Evolutionary conservation across 2,329 filamentous ascomycete genomes (phyloP), one percentile per base, ranked within the genome.

Genomic region (Fusarium coffeatum): DNA sequence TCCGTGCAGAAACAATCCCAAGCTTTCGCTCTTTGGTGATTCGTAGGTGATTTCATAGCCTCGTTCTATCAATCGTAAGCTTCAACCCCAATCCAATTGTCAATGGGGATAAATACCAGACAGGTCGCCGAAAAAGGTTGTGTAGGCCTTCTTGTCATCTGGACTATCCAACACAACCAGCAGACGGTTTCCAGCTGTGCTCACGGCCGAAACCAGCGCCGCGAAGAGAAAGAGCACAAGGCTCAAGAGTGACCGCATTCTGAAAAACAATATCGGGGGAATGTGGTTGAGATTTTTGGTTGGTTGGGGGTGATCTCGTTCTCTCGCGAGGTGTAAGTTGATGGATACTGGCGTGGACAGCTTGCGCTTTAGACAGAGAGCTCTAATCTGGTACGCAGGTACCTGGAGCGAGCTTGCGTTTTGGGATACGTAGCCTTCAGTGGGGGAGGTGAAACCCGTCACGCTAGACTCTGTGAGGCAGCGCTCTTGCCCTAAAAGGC

Each of bases 81-180:
- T 68, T 41, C 27, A 23, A 6, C 20, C 25, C 30, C 22, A 32
- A 55, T 18, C 8, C 37, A 59, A 48, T 53, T 5, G 12, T 11
- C n/a, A 25, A 20, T 51, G 15, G 43, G 23, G 30, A 54, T 12
- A 22, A 78, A 78, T 84, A 92, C 92, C 85, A 78, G 88, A 85
- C 64, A 96, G 80, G 78, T 94, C 92, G 59, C 86, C 87, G 70
- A 94, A 84, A 80, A 98, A 95, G 76, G 90, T 91, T 62, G 92
- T 92, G 82, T 97, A 99, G 72, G 88, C 87, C 74, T 87, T 88
- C 85, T 94, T 93, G 78, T 97, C 93, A 43, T 88, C 86, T 68
- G 89, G 85, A 75, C 97, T 92, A 76, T 98, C 95, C 55, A 97
- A 82, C 63, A 99, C 87, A 66, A 97, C 94, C 76, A 99, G 85